Base-by-base conservation (phyloP, 2,329 filamentous ascomycete genomes). In the Ilyonectria destructans region DNA sequence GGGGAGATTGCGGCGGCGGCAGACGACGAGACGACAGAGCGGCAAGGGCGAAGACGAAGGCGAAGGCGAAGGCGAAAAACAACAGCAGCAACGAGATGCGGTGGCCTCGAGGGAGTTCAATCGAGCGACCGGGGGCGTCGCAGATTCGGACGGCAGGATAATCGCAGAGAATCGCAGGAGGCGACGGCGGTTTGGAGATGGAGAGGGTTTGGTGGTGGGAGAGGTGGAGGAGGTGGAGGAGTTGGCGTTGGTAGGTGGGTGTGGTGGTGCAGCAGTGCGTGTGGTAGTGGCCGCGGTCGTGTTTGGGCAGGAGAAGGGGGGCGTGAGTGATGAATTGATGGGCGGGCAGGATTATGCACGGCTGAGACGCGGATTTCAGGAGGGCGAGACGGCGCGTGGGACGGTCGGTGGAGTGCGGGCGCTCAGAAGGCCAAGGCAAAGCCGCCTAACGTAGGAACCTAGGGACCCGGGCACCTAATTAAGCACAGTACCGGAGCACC, bases 341-440 rank as follows among this genome's bases (percentile, higher is more conserved):
- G 45, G 58, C 31, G 43, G 70, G 59, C 66, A 70, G 72, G 65
- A 74, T 75, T 76, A 76, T 76, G 74, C 74, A 76, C 73, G 74
- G 74, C 74, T 76, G 74, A 76, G 74, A 76, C 74, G 74, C 74
- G 71, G 71, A 76, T 72, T 75, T 76, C 74, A 76, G 74, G 74
- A 76, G 74, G 69, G 62, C 73, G 71, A 74, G 71, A 73, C 69
- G 74, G 73, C 72, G 74, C 71, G 71, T 76, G 74, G 74, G 74
- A 75, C 74, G 74, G 72, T 76, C 71, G 68, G 74, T 75, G 74
- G 74, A 71, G 72, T 69, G 71, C 66, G 72, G 72, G 69, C 67
- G 71, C 61, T 67, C 58, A 60, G 71, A 62, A 68, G 64, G 37
- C 58, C 55, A 64, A 64, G 54, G 62, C 55, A 46, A 43, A 49